Base-by-base conservation (phyloP, 306 rosid genomes). In the Mimosa pudica region DNA sequence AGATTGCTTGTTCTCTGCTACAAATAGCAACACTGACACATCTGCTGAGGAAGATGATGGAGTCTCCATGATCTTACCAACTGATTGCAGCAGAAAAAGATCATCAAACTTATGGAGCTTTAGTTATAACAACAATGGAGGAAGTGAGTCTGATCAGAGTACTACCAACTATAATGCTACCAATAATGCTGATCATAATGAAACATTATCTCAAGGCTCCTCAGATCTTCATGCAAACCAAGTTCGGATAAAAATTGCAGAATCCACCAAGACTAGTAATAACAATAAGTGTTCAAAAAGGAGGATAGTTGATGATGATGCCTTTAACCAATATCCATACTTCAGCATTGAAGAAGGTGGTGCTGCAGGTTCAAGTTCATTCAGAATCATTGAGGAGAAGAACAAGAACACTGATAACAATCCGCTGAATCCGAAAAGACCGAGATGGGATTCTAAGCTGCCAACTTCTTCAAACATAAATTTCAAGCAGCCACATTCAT, bases 391-490 rank as follows among this genome's bases (percentile, higher is more conserved):
- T 65, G 80, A 92, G 8, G 96, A 93, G 70, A 12, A 63, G 2
- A 5, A 33, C 44, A 63, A 35, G 20, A 64, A 64, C 60, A 77
- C 32, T 42, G 13, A 33, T n/a, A 62, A 62, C 54, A 76, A 73
- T 77, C 82, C 68, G 51, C 82, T 87, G 24, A 87, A 85, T 77
- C 75, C 84, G 5, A 95, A 95, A 87, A 92, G 86, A 73, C 84
- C 87, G 42, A 92, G 95, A 83, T 90, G 91, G 84, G 91, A 91
- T 42, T 68, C 73, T 24, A 88, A 80, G 87, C 75, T 44, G 79
- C 88, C 90, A 20, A 82, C 79, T 42, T 88, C 99, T 79, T 87
- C 99, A 32, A 95, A 90, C 78, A 93, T 96, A 81, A 93, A 87
- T 67, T 96, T 96, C 57, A 93, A 91, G 76, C 95, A 91, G 77